Evolutionary conservation across 345 rosid genomes (phyloP).

Genomic region (Clarkia xantiana): DNA sequence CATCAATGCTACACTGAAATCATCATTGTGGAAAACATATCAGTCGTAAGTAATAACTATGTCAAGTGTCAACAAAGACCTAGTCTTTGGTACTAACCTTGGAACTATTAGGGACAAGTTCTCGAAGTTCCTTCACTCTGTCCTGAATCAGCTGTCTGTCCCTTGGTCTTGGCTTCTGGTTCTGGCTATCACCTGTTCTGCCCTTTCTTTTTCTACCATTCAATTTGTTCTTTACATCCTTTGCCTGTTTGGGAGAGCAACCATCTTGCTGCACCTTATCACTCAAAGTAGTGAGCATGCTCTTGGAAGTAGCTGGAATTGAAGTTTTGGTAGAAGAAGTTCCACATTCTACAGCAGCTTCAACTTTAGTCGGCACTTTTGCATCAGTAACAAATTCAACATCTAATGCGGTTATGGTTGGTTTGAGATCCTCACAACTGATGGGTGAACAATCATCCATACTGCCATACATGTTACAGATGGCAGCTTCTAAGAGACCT

Average conservation of each 20-base stretch:
- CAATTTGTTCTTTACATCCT: slow-evolving; percentile 12
- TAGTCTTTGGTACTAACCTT: background rate
- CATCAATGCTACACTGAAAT: slow-evolving; percentile 62
- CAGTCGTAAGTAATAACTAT: too few species aligned
- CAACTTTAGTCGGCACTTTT: too few species aligned
- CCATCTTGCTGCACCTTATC: slow-evolving; percentile 6
- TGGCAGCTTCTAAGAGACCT: slow-evolving; percentile 32
- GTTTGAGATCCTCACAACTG: background rate
- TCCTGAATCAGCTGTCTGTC: slow-evolving; percentile 65
- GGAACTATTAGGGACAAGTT: slow-evolving; percentile 32
- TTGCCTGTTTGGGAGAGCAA: background rate
- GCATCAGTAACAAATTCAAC: too few species aligned
- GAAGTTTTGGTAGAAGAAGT: background rate
- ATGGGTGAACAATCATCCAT: slow-evolving; percentile 2
- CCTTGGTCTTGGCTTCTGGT: slow-evolving; percentile 47
- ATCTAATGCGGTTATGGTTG: slow-evolving; percentile 4
- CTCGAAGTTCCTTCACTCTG: slow-evolving; percentile 50
- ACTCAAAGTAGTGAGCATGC: slow-evolving; percentile 12
- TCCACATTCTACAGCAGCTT: background rate
- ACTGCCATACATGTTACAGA: background rate
- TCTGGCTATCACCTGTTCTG: slow-evolving; percentile 28
- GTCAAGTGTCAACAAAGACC: background rate
- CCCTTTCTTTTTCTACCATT: slow-evolving; percentile 24
- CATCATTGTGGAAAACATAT: slow-evolving; percentile 1
- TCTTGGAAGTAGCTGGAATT: slow-evolving; percentile 13